Conservation (phyloP, 1,139 yeast genomes). For the Scheffersomyces quercinus region DNA sequence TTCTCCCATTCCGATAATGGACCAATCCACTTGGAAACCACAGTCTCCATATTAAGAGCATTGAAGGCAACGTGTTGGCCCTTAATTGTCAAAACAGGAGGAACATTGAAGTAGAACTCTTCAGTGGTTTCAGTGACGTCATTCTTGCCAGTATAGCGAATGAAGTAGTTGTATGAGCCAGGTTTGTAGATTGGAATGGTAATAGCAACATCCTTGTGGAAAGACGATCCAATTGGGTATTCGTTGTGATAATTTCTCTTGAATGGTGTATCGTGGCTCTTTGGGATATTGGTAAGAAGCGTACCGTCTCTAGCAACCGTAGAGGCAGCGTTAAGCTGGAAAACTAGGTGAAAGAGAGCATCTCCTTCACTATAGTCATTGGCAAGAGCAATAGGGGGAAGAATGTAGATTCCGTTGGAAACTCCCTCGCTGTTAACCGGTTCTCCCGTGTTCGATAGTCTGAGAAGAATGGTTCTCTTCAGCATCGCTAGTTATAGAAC, state of each 20-base stretch:
- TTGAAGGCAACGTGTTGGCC: slow-evolving; percentile 67
- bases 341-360: slow-evolving; percentile 54
- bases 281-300: slow-evolving; percentile 77
- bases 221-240: slow-evolving; percentile 46
- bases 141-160: slow-evolving; percentile 45
- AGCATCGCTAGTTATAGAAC: slow-evolving; percentile 1
- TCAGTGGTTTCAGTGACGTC: slow-evolving; percentile 45
- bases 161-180: slow-evolving; percentile 75
- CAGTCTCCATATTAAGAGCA: slow-evolving; percentile 80
- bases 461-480: slow-evolving; percentile 39
- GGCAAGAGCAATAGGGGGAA: slow-evolving; percentile 60
- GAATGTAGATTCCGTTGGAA: slow-evolving; percentile 59
- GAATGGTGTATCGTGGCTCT: slow-evolving; percentile 40
- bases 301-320: slow-evolving; percentile 68
- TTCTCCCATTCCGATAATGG: slow-evolving; percentile 61
- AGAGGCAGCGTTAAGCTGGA: slow-evolving; percentile 75
- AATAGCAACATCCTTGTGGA: slow-evolving; percentile 61
- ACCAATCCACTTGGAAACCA: slow-evolving; percentile 92
- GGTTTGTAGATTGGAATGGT: slow-evolving; percentile 67
- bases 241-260: slow-evolving; percentile 56
- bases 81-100: slow-evolving; percentile 67
- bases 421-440: slow-evolving; percentile 51
- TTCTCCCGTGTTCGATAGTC: slow-evolving; percentile 56
- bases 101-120: slow-evolving; percentile 74
- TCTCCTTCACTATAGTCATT: slow-evolving; percentile 37